phyloP scores from a whole-genome alignment of 148 eudicot genomes.

The Drosera capensis region DNA sequence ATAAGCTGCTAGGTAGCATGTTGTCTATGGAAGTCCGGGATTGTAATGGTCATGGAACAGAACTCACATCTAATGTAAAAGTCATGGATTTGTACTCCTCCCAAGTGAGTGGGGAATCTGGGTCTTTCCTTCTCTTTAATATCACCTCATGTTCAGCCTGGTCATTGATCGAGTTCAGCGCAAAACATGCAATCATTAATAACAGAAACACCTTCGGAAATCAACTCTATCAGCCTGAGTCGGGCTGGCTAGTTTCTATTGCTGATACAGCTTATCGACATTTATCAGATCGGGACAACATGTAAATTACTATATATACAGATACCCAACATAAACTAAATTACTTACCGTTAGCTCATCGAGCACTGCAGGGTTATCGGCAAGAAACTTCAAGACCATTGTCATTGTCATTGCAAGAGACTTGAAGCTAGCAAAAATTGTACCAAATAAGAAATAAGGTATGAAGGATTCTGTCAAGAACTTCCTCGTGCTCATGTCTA shows the following conservation, averaged over 20 bases:
- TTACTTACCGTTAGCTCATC: conserved; percentile 23
- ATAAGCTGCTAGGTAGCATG: neutral
- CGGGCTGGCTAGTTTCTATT: too few species aligned
- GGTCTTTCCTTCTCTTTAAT: conserved; percentile 20
- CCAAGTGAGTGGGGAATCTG: conserved; percentile 34
- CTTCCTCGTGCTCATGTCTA: conserved; percentile 15
- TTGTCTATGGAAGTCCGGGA: neutral
- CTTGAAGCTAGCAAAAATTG: conserved; percentile 32
- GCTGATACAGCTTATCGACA: too few species aligned
- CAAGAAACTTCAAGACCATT: conserved; percentile 24
- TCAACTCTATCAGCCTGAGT: too few species aligned
- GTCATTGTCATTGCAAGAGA: conserved; percentile 22
- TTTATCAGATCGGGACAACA: too few species aligned
- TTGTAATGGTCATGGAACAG: neutral
- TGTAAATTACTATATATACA: too few species aligned
- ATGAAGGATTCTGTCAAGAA: conserved; percentile 38
- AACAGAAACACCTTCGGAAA: too few species aligned
- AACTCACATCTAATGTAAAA: conserved; percentile 38
- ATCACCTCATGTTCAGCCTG: conserved; percentile 58
- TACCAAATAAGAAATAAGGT: conserved; percentile 29
- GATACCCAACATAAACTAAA: too few species aligned
- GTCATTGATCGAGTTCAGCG: neutral
- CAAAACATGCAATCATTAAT: too few species aligned
- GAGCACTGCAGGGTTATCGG: conserved; percentile 26
- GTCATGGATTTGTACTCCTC: conserved; percentile 52